Evolutionary conservation across 306 rosid species (phyloP).

Genomic region (Cicer cuneatum): DNA sequence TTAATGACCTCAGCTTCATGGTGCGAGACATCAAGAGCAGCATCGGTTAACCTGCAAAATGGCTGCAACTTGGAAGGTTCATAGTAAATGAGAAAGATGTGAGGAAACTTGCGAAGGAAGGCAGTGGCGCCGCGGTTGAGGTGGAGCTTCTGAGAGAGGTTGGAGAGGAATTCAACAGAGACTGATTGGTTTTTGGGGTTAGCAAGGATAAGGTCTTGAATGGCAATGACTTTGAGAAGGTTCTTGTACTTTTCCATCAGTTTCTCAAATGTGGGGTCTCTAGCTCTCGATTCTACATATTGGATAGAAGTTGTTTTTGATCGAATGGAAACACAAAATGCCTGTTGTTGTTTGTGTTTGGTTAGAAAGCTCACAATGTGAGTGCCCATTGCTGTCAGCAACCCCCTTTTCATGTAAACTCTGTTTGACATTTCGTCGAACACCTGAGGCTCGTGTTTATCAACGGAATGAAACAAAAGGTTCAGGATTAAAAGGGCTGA

Average conservation of each 20-base stretch:
- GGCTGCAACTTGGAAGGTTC: conserved; percentile 70
- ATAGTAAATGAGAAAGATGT: conserved; percentile 71
- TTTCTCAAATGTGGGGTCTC: conserved; percentile 95
- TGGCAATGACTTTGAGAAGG: conserved; percentile 74
- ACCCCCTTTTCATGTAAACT: conserved; percentile 30
- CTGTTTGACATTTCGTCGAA: conserved; percentile 52
- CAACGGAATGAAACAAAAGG: neutral
- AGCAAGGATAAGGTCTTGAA: conserved; percentile 89
- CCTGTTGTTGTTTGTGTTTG: conserved; percentile 45
- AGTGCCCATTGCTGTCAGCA: conserved; percentile 38
- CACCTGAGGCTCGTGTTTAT: conserved; percentile 33
- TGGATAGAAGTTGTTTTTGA: conserved; percentile 72
- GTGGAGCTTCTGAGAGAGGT: conserved; percentile 85
- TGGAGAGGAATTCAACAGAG: conserved; percentile 78
- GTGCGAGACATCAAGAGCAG: conserved; percentile 56
- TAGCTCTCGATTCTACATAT: conserved; percentile 71
- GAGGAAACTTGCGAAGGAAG: conserved; percentile 87
- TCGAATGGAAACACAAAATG: conserved; percentile 47
- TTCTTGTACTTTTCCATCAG: conserved; percentile 82
- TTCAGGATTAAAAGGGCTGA: neutral
- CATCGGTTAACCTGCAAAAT: conserved; percentile 66
- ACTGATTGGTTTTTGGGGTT: conserved; percentile 65
- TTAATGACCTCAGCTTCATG: conserved; percentile 67
- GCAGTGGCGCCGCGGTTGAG: conserved; percentile 77
- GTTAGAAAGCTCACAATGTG: conserved; percentile 45